phyloP scores from a whole-genome alignment of 2,329 filamentous ascomycete species.

The Byssothecium circinans region DNA sequence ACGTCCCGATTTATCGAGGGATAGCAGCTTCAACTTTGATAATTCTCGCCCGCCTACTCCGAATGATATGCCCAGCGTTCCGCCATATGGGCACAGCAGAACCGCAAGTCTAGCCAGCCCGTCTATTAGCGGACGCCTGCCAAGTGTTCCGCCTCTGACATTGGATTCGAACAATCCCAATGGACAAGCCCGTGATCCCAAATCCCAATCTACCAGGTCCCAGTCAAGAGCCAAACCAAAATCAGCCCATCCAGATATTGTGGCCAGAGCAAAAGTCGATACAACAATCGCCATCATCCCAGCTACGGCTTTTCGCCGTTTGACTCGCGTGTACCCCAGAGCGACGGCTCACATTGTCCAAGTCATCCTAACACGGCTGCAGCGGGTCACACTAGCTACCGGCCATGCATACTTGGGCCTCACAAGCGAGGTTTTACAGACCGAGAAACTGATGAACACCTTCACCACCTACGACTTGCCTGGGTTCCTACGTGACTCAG shows the following conservation, averaged over 20 bases:
- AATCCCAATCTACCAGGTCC: slow-evolving; percentile 17
- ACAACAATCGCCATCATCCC: slow-evolving; percentile 99
- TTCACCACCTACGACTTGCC: slow-evolving; percentile 91
- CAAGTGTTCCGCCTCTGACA: slow-evolving; percentile 73
- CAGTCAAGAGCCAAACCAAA: slow-evolving; percentile 53
- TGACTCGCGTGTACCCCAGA: slow-evolving; percentile 93
- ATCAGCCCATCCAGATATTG: slow-evolving; percentile 93
- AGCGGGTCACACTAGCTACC: slow-evolving; percentile 91
- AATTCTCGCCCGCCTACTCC: slow-evolving; percentile 39
- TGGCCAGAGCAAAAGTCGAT: slow-evolving; percentile 92
- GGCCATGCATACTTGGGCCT: slow-evolving; percentile 93
- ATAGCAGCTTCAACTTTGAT: slow-evolving; percentile 35
- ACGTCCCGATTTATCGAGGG: slow-evolving; percentile 26
- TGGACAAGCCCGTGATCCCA: slow-evolving; percentile 24
- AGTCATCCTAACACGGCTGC: slow-evolving; percentile 90
- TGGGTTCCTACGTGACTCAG: slow-evolving; percentile 82
- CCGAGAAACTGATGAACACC: slow-evolving; percentile 90
- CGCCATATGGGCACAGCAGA: slow-evolving; percentile 25
- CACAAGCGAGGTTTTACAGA: slow-evolving; percentile 87
- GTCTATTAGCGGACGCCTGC: slow-evolving; percentile 41
- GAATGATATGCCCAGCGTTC: slow-evolving; percentile 19
- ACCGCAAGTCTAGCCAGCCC: slow-evolving; percentile 40
- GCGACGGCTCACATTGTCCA: slow-evolving; percentile 97
- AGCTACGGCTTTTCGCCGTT: slow-evolving; percentile 87
- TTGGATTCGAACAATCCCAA: slow-evolving; percentile 55